A percentile compares a stretch with the other conserved stretches of the same genome.
Evolutionary conservation across 306 rosid species (phyloP).

Genomic region (Vigna unguiculata): DNA sequence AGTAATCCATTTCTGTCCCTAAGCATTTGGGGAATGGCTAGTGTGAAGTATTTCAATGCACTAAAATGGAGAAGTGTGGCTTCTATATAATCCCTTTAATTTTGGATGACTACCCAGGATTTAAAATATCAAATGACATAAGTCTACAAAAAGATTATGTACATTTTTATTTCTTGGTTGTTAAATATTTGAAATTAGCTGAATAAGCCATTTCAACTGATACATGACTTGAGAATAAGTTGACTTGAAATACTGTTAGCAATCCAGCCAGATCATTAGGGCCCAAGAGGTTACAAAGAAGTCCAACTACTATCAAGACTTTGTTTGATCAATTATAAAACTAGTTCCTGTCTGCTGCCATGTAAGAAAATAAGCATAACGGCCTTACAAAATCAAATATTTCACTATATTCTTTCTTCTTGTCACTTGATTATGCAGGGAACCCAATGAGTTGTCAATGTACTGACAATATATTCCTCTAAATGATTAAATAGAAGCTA

Average conservation of each 20-base stretch:
- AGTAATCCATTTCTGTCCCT: not conserved
- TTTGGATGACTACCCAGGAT: not conserved
- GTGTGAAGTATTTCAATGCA: not conserved
- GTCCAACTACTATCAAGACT: not conserved
- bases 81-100: not conserved
- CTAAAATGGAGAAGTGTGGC: slow-evolving; percentile 7
- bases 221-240: not conserved
- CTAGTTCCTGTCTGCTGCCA: no score
- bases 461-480: not conserved
- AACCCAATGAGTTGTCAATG: not conserved
- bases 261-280: not conserved
- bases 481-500: not conserved
- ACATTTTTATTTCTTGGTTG: not conserved
- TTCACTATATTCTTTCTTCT: not conserved
- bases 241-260: not conserved
- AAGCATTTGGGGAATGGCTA: not conserved
- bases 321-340: no score
- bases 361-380: no score
- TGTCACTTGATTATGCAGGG: not conserved
- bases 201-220: not conserved
- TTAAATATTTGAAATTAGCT: slow-evolving; percentile 8
- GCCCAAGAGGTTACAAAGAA: not conserved
- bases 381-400: no score
- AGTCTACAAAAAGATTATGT: not conserved
- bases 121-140: slow-evolving; percentile 6